These are phyloP conservation scores for Metschnikowia gelsemii DNA, from an alignment of 805 yeast genomes.

Conservation along the genomic window DNA sequence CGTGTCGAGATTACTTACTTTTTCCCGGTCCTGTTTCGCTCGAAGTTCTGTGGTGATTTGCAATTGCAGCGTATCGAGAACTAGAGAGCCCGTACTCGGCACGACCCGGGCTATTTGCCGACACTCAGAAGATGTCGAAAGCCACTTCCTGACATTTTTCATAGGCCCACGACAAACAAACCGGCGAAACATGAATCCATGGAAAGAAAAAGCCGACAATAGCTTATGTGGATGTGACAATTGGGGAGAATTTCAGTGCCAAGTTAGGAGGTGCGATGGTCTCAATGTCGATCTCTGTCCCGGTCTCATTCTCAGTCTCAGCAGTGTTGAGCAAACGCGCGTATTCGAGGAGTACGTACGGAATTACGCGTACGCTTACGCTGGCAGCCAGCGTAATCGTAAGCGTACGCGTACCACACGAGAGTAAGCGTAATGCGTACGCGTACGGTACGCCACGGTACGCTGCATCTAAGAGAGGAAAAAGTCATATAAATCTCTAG, in stretches of 20 bases:
- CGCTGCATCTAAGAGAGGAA: no score
- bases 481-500: no score
- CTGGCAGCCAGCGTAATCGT: no score
- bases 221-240: neutral
- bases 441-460: no score
- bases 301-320: no score
- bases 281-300: no score
- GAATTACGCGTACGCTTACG: no score
- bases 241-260: neutral
- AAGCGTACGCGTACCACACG: no score
- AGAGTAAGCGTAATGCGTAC: no score
- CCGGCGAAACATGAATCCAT: neutral
- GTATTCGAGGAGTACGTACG: no score
- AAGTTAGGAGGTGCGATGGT: no score
- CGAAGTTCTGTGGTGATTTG: constrained; percentile 7
- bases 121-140: neutral
- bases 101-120: neutral
- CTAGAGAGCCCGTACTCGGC: constrained; percentile 3
- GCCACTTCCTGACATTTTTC: neutral
- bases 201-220: neutral
- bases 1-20: constrained; percentile 10
- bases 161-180: neutral
- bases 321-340: no score
- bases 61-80: constrained; percentile 12
- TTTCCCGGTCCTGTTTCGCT: neutral